phyloP scores from a whole-genome alignment of 202 grass and related monocot genomes.

The Hordeum pubiflorum region DNA sequence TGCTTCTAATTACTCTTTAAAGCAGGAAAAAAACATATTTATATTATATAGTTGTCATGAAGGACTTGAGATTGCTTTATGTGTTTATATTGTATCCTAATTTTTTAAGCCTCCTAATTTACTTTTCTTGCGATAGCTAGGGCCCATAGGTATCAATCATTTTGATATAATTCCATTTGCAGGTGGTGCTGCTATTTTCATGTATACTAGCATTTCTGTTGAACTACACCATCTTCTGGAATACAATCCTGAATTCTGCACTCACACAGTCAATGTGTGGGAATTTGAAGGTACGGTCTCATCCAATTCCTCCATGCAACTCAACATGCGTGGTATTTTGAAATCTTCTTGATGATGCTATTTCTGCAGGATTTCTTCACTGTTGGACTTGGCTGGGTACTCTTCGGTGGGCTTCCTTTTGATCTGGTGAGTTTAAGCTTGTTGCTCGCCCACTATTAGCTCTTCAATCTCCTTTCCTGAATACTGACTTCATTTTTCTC shows the following conservation, averaged over 20 bases:
- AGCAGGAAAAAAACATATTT: neutral
- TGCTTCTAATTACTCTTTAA: neutral
- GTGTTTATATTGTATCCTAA: neutral
- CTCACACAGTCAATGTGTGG: slow-evolving; percentile 92
- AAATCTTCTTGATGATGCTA: neutral
- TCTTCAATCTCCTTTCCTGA: neutral
- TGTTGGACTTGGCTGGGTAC: slow-evolving; percentile 75
- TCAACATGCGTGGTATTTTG: neutral
- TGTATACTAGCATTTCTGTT: slow-evolving; percentile 78
- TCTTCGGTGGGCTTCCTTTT: slow-evolving; percentile 94
- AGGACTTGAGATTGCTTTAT: neutral
- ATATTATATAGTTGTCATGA: neutral
- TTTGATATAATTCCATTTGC: slow-evolving; percentile 25
- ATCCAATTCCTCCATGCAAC: neutral
- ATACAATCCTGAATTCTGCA: slow-evolving; percentile 89
- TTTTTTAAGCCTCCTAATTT: neutral
- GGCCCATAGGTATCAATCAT: neutral
- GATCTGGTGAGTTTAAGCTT: slow-evolving; percentile 49
- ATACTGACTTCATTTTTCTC: slow-evolving; percentile 13
- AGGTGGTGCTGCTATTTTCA: slow-evolving; percentile 80
- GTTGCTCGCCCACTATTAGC: neutral
- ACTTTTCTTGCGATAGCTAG: neutral
- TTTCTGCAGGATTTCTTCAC: slow-evolving; percentile 76
- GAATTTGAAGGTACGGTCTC: slow-evolving; percentile 66
- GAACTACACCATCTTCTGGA: slow-evolving; percentile 91